Evolutionary conservation across 2,329 filamentous ascomycete species (phyloP), one percentile per base, ranked within the genome.

Genomic region (Curvularia sp.): DNA sequence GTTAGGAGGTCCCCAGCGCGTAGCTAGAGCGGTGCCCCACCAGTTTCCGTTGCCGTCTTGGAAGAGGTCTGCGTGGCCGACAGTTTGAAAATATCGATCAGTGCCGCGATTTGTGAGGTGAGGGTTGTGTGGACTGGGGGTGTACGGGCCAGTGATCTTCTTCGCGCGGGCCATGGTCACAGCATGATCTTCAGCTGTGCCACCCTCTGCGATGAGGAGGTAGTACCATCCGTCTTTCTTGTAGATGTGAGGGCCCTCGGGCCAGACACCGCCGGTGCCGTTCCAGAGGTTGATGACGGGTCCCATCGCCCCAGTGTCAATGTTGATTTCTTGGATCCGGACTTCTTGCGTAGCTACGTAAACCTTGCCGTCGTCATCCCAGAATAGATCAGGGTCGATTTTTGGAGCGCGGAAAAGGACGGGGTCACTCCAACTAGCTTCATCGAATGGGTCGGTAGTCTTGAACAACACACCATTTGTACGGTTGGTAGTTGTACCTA

Each of bases 351-450:
- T 49, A 44, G 69, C 65, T 46, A 75, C 80, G 56, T 86, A 87
- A 0, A 80, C 75, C 56, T 79, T 83, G 1, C 84, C 85, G 47
- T 87, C 81, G 0, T 81, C 79, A 49, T 87, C 82, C 82, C 84
- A 87, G 64, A 85, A 84, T 7, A 82, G 79, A 33, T 79, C 81
- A 0, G 84, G 82, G 53, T 88, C 86, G 52, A 63, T 66, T 39
- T 52, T 57, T 15, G 35, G 31, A 5, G n/a, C 64, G 55, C 72
- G 67, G 63, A 78, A 42, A 66, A 53, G 42, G 35, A 68, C 55
- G 2, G 67, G 62, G 44, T 67, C 56, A 38, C 57, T 64, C 65
- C 66, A 70, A 9, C 53, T 49, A 10, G 24, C 18, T n/a, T 67
- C 61, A 13, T 58, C 49, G 13, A 55, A 69, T 1, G 60, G 60